These are phyloP conservation scores for Neurospora sp. DNA, from an alignment of 495 filamentous ascomycete species.

Conservation along the genomic window DNA sequence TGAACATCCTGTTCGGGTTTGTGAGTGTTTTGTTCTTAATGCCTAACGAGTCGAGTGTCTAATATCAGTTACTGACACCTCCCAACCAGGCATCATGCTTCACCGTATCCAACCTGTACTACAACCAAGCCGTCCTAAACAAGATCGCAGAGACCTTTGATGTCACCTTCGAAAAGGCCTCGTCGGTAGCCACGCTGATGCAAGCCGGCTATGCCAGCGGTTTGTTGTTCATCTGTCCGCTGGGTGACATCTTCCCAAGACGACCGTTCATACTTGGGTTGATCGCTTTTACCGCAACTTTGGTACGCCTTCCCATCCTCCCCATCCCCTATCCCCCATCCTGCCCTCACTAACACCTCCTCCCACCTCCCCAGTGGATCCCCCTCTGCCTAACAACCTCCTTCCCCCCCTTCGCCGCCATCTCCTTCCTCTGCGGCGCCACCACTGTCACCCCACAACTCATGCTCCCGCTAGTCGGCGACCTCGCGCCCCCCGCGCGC, in stretches of 20 bases:
- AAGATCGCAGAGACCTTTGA: conserved; percentile 50
- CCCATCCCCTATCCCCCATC: neutral
- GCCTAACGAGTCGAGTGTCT: neutral
- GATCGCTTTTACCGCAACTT: conserved; percentile 53
- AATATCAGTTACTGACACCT: neutral
- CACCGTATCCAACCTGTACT: conserved; percentile 60
- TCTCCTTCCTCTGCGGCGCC: conserved; percentile 61
- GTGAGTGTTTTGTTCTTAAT: conserved; percentile 9
- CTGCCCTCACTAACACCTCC: neutral
- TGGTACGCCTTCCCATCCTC: conserved; percentile 36
- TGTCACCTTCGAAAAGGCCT: conserved; percentile 47
- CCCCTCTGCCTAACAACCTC: conserved; percentile 58
- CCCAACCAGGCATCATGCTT: conserved; percentile 16
- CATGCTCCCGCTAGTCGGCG: conserved; percentile 75
- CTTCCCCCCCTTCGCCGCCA: conserved; percentile 51
- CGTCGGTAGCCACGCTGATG: conserved; percentile 61
- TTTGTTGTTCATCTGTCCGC: conserved; percentile 63
- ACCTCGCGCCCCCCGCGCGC: conserved; percentile 60
- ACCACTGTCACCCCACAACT: conserved; percentile 79
- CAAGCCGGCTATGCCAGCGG: conserved; percentile 75
- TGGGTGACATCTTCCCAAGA: conserved; percentile 64
- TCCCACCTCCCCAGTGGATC: conserved; percentile 45
- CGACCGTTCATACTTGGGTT: conserved; percentile 59
- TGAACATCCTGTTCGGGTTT: conserved; percentile 24
- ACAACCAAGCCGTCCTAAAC: conserved; percentile 59